Evolutionary conservation across 2,329 filamentous ascomycete genomes (phyloP).

Genomic region (Camptophora hylomeconis): DNA sequence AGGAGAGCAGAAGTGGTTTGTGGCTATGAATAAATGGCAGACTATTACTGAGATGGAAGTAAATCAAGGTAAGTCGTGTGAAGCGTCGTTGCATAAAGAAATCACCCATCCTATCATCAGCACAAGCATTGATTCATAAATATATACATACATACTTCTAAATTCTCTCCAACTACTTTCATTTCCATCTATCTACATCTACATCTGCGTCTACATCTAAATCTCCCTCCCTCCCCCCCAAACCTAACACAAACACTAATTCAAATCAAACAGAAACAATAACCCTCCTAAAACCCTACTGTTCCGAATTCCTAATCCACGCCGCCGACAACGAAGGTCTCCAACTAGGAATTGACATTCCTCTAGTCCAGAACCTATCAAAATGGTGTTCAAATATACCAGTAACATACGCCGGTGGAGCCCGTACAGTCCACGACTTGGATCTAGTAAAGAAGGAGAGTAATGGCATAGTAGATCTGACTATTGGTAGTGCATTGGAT

Average conservation of each 20-base stretch:
- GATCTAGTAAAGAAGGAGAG: constrained; percentile 71
- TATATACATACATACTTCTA: constrained; percentile 1
- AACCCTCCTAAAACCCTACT: constrained; percentile 69
- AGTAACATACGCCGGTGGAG: constrained; percentile 94
- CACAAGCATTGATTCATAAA: background rate
- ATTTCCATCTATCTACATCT: too few species aligned
- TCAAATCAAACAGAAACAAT: constrained; percentile 69
- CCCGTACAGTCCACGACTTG: constrained; percentile 66
- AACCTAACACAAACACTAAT: background rate
- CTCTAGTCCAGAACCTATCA: constrained; percentile 62
- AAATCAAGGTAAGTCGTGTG: constrained; percentile 53
- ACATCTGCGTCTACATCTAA: too few species aligned
- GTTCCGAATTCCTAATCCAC: constrained; percentile 93
- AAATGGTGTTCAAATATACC: constrained; percentile 74
- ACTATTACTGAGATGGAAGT: constrained; percentile 94
- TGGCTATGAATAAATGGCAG: constrained; percentile 99
- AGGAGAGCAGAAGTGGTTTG: constrained; percentile 89
- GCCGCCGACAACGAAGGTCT: constrained; percentile 93
- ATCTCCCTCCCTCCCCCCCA: background rate
- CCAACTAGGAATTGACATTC: constrained; percentile 79
- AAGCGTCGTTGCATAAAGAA: background rate
- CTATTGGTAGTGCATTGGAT: constrained; percentile 90
- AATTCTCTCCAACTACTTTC: too few species aligned
- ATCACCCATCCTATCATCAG: background rate
- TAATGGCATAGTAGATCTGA: constrained; percentile 72